These are phyloP conservation scores for Delphinella strobiligena DNA, from an alignment of 2,329 filamentous ascomycete genomes.

Conservation along the genomic window DNA sequence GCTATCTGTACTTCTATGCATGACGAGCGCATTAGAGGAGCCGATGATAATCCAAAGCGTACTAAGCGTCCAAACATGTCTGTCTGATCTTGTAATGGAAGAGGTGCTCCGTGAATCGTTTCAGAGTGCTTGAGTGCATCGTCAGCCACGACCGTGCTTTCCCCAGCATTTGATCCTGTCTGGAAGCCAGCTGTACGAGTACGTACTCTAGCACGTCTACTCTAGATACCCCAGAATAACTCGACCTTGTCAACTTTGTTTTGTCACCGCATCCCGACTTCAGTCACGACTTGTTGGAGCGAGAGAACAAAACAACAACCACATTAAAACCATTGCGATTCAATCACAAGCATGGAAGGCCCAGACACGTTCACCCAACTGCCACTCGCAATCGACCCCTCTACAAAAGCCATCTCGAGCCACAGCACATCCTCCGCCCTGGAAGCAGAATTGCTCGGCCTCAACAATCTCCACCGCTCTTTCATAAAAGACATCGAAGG, in stretches of 20 bases:
- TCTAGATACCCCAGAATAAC: neutral
- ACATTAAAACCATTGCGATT: neutral
- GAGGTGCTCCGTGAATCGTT: too few relatives aligned
- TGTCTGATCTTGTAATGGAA: too few relatives aligned
- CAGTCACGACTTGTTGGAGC: neutral
- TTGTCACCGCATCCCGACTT: neutral
- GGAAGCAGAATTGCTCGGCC: conserved; percentile 44
- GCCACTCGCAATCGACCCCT: conserved; percentile 69
- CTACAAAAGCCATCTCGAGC: conserved; percentile 59
- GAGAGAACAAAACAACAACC: neutral
- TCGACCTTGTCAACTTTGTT: too few relatives aligned
- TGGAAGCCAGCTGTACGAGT: neutral
- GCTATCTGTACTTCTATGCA: neutral
- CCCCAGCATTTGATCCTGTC: too few relatives aligned
- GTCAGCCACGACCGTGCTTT: too few relatives aligned
- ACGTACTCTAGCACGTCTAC: neutral
- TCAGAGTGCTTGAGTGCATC: too few relatives aligned
- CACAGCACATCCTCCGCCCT: conserved; percentile 28
- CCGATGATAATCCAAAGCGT: neutral
- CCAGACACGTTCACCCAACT: conserved; percentile 66
- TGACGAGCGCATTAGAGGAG: neutral
- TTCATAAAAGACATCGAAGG: conserved; percentile 50
- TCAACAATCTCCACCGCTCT: conserved; percentile 68
- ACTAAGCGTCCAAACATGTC: neutral
- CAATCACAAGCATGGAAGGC: conserved; percentile 15